Conservation (phyloP, 805 yeast genomes). For the Candida rishiriensis region DNA sequence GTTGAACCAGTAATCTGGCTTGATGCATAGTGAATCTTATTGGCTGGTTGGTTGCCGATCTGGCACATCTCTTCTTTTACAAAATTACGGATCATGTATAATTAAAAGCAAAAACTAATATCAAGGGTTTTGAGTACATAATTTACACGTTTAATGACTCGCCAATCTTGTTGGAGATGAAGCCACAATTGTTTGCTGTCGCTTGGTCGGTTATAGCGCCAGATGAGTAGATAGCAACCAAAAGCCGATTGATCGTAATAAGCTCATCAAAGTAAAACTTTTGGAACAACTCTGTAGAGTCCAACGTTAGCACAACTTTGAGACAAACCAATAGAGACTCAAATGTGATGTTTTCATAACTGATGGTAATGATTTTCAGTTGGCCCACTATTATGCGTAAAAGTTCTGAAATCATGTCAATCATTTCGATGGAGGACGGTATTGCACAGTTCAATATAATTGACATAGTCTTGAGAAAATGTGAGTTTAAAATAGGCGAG, state of each 20-base stretch:
- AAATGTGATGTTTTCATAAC: slow-evolving; percentile 7
- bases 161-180: background rate
- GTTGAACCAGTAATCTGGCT: too few relatives aligned
- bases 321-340: slow-evolving; percentile 11
- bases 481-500: slow-evolving; percentile 50
- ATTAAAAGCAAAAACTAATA: too few relatives aligned
- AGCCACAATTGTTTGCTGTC: slow-evolving; percentile 4
- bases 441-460: slow-evolving; percentile 54
- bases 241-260: slow-evolving; percentile 1
- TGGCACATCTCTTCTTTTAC: too few relatives aligned
- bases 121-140: too few relatives aligned
- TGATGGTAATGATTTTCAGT: slow-evolving; percentile 3
- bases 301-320: slow-evolving; percentile 4
- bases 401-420: slow-evolving; percentile 56
- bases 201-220: slow-evolving; percentile 5
- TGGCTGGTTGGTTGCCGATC: too few relatives aligned
- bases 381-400: slow-evolving; percentile 28
- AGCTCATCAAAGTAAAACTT: slow-evolving; percentile 2
- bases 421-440: slow-evolving; percentile 46
- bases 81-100: too few relatives aligned
- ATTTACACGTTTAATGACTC: slow-evolving; percentile 6
- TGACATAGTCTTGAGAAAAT: slow-evolving; percentile 55
- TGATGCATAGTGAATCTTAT: too few relatives aligned
- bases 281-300: background rate
- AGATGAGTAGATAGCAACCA: slow-evolving; percentile 3